phyloP scores from a whole-genome alignment of 768 basidiomycete species.

The Xerocomellus chrysenteron region DNA sequence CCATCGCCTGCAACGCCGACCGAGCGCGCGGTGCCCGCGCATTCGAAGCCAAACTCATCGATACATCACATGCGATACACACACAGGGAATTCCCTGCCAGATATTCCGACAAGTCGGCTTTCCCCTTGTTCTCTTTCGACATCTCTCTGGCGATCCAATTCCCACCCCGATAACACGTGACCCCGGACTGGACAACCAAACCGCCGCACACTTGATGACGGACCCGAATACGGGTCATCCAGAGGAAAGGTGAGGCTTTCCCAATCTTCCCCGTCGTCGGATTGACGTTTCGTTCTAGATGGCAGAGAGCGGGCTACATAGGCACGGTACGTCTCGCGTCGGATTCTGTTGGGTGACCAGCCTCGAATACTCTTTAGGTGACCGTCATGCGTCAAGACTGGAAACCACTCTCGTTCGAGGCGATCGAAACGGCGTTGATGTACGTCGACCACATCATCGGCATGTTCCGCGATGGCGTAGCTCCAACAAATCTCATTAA shows the following conservation, averaged over 20 bases:
- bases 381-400: slow-evolving; percentile 27
- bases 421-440: slow-evolving; percentile 31
- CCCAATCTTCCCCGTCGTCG: not conserved
- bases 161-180: slow-evolving; percentile 17
- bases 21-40: slow-evolving; percentile 20
- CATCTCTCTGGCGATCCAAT: slow-evolving; percentile 18
- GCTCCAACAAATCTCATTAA: slow-evolving; percentile 14
- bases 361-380: slow-evolving; percentile 12
- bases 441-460: slow-evolving; percentile 34
- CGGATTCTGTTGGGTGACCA: too few relatives aligned
- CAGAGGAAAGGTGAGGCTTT: slow-evolving; percentile 20
- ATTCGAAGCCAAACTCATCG: slow-evolving; percentile 22
- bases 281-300: slow-evolving; percentile 4
- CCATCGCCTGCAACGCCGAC: slow-evolving; percentile 26
- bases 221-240: slow-evolving; percentile 25
- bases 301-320: slow-evolving; percentile 27
- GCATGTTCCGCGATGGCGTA: slow-evolving; percentile 26
- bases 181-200: slow-evolving; percentile 31
- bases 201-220: slow-evolving; percentile 31
- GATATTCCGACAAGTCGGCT: slow-evolving; percentile 27
- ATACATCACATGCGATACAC: slow-evolving; percentile 28
- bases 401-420: slow-evolving; percentile 23
- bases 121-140: slow-evolving; percentile 31
- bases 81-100: slow-evolving; percentile 23
- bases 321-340: slow-evolving; percentile 21